These are phyloP conservation scores for Coniochaeta hoffmannii DNA, from an alignment of 2,329 filamentous ascomycete species.

Conservation along the genomic window DNA sequence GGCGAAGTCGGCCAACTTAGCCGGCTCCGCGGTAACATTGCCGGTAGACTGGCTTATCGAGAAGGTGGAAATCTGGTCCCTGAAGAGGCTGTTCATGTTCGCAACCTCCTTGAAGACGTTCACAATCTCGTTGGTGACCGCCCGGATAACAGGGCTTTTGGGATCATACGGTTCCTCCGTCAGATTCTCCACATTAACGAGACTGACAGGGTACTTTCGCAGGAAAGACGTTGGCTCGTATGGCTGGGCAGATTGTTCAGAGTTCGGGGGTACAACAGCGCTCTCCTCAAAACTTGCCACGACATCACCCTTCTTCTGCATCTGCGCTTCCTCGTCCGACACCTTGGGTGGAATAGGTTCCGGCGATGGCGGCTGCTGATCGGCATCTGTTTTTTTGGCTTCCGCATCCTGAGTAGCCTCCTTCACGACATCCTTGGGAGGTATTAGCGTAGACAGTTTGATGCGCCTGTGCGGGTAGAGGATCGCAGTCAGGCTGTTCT, in stretches of 20 bases:
- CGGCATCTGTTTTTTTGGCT: conserved; percentile 42
- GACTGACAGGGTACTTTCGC: conserved; percentile 82
- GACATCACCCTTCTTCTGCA: conserved; percentile 81
- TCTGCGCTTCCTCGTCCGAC: conserved; percentile 41
- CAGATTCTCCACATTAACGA: conserved; percentile 93
- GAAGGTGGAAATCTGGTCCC: conserved; percentile 95
- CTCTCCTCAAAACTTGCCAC: conserved; percentile 95
- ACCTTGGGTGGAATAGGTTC: conserved; percentile 53
- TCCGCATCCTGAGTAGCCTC: conserved; percentile 20
- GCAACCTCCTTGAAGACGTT: conserved; percentile 98
- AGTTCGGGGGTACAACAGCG: conserved; percentile 49
- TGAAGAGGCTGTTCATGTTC: conserved; percentile 86
- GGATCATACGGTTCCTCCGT: conserved; percentile 83
- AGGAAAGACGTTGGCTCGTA: conserved; percentile 90
- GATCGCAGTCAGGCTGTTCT: conserved; percentile 80
- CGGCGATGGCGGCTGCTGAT: conserved; percentile 39
- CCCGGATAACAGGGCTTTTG: conserved; percentile 81
- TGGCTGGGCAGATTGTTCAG: conserved; percentile 41
- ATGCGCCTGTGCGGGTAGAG: conserved; percentile 95
- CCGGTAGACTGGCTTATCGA: conserved; percentile 91
- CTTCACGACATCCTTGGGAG: conserved; percentile 43
- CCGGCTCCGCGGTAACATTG: conserved; percentile 90
- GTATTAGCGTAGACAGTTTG: conserved; percentile 75
- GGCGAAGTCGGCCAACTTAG: conserved; percentile 93
- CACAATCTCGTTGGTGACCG: conserved; percentile 94